A percentile compares a stretch with the other conserved stretches of the same genome.
These are phyloP conservation scores for Xanthoconium separans DNA, from an alignment of 1,284 basidiomycete genomes.

Conservation along the genomic window DNA sequence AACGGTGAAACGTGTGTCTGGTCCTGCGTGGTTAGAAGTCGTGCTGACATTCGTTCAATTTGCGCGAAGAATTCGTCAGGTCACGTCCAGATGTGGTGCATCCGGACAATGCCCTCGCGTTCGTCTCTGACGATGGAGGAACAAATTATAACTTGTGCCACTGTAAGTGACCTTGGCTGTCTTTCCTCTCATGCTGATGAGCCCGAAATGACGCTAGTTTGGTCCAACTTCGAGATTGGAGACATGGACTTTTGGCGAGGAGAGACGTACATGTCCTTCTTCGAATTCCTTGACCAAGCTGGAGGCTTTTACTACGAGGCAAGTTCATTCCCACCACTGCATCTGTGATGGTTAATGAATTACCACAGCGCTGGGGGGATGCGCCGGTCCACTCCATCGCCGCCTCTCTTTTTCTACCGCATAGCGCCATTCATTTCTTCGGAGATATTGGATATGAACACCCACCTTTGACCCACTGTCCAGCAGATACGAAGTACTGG, in stretches of 20 bases:
- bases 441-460: slow-evolving; percentile 56
- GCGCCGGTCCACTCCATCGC: slow-evolving; percentile 87
- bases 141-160: slow-evolving; percentile 78
- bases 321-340: slow-evolving; percentile 14
- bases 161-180: slow-evolving; percentile 48
- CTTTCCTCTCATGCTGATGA: not conserved
- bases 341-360: slow-evolving; percentile 2
- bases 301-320: slow-evolving; percentile 89
- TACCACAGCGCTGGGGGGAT: slow-evolving; percentile 74
- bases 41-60: not conserved
- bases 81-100: slow-evolving; percentile 63
- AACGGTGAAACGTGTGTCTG: slow-evolving; percentile 55
- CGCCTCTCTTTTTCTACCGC: slow-evolving; percentile 67
- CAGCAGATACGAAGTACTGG: slow-evolving; percentile 42
- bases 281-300: slow-evolving; percentile 70
- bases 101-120: slow-evolving; percentile 67
- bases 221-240: slow-evolving; percentile 87
- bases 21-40: not conserved
- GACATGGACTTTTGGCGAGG: slow-evolving; percentile 81
- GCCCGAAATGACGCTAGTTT: slow-evolving; percentile 43
- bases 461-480: slow-evolving; percentile 61
- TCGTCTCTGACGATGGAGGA: slow-evolving; percentile 71
- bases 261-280: slow-evolving; percentile 77
- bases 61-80: slow-evolving; percentile 35
- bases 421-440: slow-evolving; percentile 77